Evolutionary conservation across 345 rosid genomes (phyloP), one percentile per base, ranked within the genome.

Genomic region (Geranium brycei): DNA sequence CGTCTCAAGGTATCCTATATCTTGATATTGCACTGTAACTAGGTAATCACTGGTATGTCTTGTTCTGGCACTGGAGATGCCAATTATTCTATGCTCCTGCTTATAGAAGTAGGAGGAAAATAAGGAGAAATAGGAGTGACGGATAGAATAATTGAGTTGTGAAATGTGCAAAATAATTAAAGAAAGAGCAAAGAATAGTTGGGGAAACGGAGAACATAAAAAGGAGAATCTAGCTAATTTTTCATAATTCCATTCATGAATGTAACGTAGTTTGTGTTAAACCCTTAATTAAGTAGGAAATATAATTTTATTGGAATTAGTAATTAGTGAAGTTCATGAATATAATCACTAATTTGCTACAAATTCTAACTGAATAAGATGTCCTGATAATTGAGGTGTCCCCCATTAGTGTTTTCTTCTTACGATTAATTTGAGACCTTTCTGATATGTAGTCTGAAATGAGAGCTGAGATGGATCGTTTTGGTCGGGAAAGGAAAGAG

Each of bases 391-490:
- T 47, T 8, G 53, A 13, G 53, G 14, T 47, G 53, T 10, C 11
- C 51, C 58, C 16, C 64, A 59, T 23, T 60, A 51, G 51, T 13
- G 15, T 3, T 57, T 65, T 11, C 60, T 60, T 14, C 8, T 31
- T 17, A 61, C 23, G 64, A 68, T 57, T 73, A 41, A 69, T 6
- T 47, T 11, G 53, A 31, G 28, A 32, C 51, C 68, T 64, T 58
- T 61, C 59, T 72, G 62, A 71, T 63, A 68, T 84, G 77, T 59
- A 95, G 99, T 78, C 87, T 66, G 97, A 95, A 73, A 82, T 84
- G 93, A 95, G 75, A 78, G 87, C 86, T 69, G 99, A 87, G 91
- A 62, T 51, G 71, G 99, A 91, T 71, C 85, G 87, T 47, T 87
- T 86, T 80, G 73, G 84, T 60, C 82, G 88, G 67, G 99, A 91